Percentiles rank a stretch among this genome's conserved stretches.
Evolutionary conservation across 1,284 basidiomycete species (phyloP).

Genomic region (Cerioporus squamosus): DNA sequence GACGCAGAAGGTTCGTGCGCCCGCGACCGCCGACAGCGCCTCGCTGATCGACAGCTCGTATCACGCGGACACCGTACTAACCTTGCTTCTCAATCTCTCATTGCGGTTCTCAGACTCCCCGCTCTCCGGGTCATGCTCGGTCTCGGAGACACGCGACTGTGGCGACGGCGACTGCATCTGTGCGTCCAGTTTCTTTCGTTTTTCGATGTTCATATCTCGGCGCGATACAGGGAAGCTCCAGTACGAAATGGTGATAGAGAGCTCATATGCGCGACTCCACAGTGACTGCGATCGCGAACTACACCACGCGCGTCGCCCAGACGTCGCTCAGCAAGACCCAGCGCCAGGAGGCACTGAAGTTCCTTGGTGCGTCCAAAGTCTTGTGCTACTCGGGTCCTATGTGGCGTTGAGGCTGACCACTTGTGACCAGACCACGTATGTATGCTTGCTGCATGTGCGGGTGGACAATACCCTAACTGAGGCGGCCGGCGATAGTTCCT

Average conservation of each 20-base stretch:
- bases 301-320: slow-evolving; percentile 52
- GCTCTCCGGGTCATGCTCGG: slow-evolving; percentile 18
- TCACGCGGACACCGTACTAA: not conserved
- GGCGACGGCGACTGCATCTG: slow-evolving; percentile 16
- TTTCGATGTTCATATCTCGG: too few species aligned
- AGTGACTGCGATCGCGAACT: slow-evolving; percentile 53
- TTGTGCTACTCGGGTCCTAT: too few species aligned
- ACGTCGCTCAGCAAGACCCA: slow-evolving; percentile 45
- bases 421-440: not conserved
- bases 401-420: too few species aligned
- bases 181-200: not conserved
- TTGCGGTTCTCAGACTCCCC: slow-evolving; percentile 17
- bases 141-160: slow-evolving; percentile 18
- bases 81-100: too few species aligned
- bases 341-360: slow-evolving; percentile 55
- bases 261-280: not conserved
- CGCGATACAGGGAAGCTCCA: too few species aligned
- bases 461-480: slow-evolving; percentile 10
- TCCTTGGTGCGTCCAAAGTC: slow-evolving; percentile 35
- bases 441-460: not conserved
- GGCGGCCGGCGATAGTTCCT: slow-evolving; percentile 32
- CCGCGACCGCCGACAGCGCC: not conserved
- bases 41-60: not conserved
- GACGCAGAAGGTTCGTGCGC: slow-evolving; percentile 15
- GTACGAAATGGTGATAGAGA: too few species aligned